Conservation (phyloP, 169 alveolate genomes). For the Cryptosporidium baileyi region DNA sequence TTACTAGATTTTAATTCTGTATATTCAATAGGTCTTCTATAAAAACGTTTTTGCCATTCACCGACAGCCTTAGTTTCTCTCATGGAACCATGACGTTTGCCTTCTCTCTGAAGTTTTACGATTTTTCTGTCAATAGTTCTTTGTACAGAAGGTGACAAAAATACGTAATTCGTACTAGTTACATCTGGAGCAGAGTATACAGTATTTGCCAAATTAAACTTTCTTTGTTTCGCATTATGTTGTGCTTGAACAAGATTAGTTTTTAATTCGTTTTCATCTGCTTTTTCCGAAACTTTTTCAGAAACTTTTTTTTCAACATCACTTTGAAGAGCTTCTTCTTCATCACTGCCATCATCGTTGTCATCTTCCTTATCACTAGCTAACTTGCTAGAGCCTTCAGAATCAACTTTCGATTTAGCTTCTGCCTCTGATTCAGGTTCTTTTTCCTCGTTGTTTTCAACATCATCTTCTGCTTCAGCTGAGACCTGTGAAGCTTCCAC, state of each 20-base stretch:
- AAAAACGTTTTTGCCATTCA: constrained; percentile 59
- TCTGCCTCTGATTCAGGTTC: no score
- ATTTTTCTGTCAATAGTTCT: constrained; percentile 51
- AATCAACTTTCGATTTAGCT: no score
- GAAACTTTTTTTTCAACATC: neutral
- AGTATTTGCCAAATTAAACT: constrained; percentile 13
- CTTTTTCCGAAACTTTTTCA: neutral
- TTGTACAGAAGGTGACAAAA: constrained; percentile 33
- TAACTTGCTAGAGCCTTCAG: no score
- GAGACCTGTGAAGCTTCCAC: neutral
- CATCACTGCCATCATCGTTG: neutral
- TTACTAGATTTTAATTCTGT: neutral
- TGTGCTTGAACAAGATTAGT: neutral
- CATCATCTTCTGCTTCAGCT: neutral
- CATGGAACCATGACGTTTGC: constrained; percentile 52
- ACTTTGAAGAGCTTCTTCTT: neutral
- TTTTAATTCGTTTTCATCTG: neutral
- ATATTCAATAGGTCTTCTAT: constrained; percentile 37
- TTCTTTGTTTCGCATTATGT: constrained; percentile 33
- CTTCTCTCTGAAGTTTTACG: neutral
- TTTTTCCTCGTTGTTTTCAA: neutral
- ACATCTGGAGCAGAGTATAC: constrained; percentile 27
- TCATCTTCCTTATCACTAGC: neutral
- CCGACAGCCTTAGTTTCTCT: constrained; percentile 53
- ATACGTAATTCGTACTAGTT: constrained; percentile 45